Base-by-base conservation (phyloP, 371 early-diverging fungal genomes). In the Mucor racemosus region DNA sequence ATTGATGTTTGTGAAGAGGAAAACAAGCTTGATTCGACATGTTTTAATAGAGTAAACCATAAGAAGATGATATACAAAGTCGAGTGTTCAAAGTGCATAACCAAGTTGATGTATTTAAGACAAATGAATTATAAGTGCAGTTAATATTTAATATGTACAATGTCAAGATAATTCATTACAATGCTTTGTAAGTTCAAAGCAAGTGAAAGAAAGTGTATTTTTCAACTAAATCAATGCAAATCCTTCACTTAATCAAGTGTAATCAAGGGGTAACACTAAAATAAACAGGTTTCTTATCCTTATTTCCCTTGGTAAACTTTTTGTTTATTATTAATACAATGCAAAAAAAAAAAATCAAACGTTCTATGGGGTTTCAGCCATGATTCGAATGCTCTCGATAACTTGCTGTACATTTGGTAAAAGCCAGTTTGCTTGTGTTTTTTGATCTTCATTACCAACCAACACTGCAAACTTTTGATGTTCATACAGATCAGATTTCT, bases 401-500 rank as follows among this genome's bases (percentile, higher is more conserved):
- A 65, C 48, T 48, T 58, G 50, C 9, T 65, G 65, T 14, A 58
- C 58, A 6, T 46, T 59, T 36, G 59, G 66, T 5, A 91, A 84
- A 71, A 86, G 88, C 91, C 90, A 93, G 41, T 73, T 64, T 13
- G 93, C 92, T 26, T 80, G 69, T 17, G 93, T 92, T 79, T 84
- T 88, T 75, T 92, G 92, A 59, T 84, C 80, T 7, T 88, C 82
- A 38, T 81, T 67, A 4, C 92, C 94, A 53, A 92, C 82, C 34
- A 88, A 89, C 38, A 76, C 70, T 9, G 85, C 86, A 69, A 85
- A 88, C 35, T 76, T 70, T 26, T 44, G 63, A 31, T 62, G 64
- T 17, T 77, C 78, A 64, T 14, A 41, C 31, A 59, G 58, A 4
- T 53, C 31, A 6, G 26, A 31, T 38, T 71, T 66, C 60, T 81